These are phyloP conservation scores for Populus nigra DNA, from an alignment of 345 rosid genomes.

Conservation along the genomic window DNA sequence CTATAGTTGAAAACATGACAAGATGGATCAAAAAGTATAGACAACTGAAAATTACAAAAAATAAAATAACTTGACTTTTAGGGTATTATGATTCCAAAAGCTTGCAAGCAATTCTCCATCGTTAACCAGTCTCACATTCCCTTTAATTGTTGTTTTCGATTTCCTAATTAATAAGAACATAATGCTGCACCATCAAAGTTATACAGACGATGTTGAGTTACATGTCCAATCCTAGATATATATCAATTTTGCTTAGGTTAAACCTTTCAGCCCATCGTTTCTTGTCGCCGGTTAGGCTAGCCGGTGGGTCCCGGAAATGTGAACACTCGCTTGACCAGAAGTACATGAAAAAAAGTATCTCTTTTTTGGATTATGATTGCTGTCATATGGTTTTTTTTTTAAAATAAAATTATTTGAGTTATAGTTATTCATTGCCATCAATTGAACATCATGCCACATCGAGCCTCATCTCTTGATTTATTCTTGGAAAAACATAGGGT, in stretches of 20 bases:
- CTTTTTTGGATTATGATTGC: slow-evolving; percentile 42
- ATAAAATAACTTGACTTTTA: slow-evolving; percentile 6
- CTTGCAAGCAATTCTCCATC: slow-evolving; percentile 20
- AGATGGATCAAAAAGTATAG: slow-evolving; percentile 33
- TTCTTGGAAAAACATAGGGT: slow-evolving; percentile 2
- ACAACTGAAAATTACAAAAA: not conserved
- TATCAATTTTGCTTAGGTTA: slow-evolving; percentile 36
- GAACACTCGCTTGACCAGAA: slow-evolving; percentile 50
- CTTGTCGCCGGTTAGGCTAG: slow-evolving; percentile 39
- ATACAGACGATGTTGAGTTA: slow-evolving; percentile 25
- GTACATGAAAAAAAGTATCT: slow-evolving; percentile 26
- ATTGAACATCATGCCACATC: slow-evolving; percentile 1
- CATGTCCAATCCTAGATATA: slow-evolving; percentile 31
- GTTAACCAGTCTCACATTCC: slow-evolving; percentile 23
- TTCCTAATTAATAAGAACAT: slow-evolving; percentile 1
- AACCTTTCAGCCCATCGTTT: slow-evolving; percentile 58
- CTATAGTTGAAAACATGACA: slow-evolving; percentile 28
- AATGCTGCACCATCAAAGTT: slow-evolving; percentile 13
- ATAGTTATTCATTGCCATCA: slow-evolving; percentile 1
- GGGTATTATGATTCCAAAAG: slow-evolving; percentile 16
- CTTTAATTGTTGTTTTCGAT: slow-evolving; percentile 1
- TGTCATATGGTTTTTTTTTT: slow-evolving; percentile 29
- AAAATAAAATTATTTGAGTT: not conserved
- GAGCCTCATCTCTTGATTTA: slow-evolving; percentile 1
- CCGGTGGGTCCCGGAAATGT: slow-evolving; percentile 39